Base-by-base conservation (phyloP, 192 early-diverging fungal species). In the Coemansia sp. region DNA sequence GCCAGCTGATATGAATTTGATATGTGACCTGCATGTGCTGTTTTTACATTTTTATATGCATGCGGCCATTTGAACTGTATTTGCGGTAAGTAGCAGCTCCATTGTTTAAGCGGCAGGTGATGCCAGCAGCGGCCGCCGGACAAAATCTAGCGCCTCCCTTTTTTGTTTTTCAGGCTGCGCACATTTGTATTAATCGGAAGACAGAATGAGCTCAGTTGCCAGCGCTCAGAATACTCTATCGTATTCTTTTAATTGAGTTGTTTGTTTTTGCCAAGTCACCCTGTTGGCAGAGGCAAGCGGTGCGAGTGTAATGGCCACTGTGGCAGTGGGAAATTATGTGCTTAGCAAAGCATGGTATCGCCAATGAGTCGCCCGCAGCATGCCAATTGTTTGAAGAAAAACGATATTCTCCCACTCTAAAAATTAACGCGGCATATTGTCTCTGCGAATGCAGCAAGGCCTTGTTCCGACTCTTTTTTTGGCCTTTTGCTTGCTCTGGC, bases 1-100 rank as follows among this genome's bases (percentile, higher is more conserved):
- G 33, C 59, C 62, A 43, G 63, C 47, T 66, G 64, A 71, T 52
- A 77, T 71, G 63, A 70, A 71, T 70, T 59, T 71, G 27, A 62
- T 66, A 63, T 47, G 52, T 60, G 64, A 67, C 68, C 68, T 65
- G 64, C 71, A 64, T 63, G 60, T 52, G 46, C 57, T 59, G 57
- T 33, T 59, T 59, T 34, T 59, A 33, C 31, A 31, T 70, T 57
- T 54, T 65, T 63, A 65, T 52, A 68, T 77, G 76, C 76, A 65
- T 42, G 62, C 36, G 66, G 57, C 57, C 27, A 59, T 59, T 59
- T 59, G 57, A 33, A 59, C 57, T 59, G 31, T 59, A 15, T 59
- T 59, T 59, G 57, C 31, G 57, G 57, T 59, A 59, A 59, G 57
- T 31, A 34, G 57, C 57, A 18, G 16, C 57, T 31, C 16, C 27